A percentile compares a stretch with the other conserved stretches of the same genome.
These are phyloP conservation scores for Eucalyptus sideroxylon DNA, from an alignment of 345 rosid genomes.

Conservation along the genomic window DNA sequence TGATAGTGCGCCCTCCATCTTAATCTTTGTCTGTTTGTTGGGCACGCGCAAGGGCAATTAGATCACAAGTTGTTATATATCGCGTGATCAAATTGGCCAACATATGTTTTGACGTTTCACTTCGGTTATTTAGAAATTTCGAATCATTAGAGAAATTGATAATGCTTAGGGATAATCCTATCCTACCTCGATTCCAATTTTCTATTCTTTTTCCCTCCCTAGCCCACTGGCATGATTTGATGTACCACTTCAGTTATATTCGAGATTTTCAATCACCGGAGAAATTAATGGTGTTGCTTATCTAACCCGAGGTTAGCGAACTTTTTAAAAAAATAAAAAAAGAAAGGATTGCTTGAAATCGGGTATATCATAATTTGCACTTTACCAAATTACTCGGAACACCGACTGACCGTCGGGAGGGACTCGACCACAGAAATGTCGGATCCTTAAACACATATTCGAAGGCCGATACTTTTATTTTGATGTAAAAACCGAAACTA, in stretches of 20 bases:
- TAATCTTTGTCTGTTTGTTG: not conserved
- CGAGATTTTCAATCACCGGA: not conserved
- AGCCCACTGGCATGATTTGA: no score
- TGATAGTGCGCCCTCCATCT: not conserved
- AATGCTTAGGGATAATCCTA: not conserved
- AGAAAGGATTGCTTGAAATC: not conserved
- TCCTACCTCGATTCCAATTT: not conserved
- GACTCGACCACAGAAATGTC: not conserved
- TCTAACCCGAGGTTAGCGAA: not conserved
- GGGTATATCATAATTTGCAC: not conserved
- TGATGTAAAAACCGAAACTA: not conserved
- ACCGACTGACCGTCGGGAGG: not conserved
- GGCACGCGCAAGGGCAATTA: not conserved
- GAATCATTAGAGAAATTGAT: not conserved
- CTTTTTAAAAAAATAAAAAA: no score
- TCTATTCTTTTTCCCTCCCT: not conserved
- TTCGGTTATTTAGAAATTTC: not conserved
- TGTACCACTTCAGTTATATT: no score
- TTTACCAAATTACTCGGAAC: not conserved
- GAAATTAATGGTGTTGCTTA: not conserved
- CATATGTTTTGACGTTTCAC: accelerated
- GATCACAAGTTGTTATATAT: not conserved
- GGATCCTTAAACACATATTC: not conserved
- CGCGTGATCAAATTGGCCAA: not conserved
- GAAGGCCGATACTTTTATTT: not conserved